Conservation (phyloP, 768 basidiomycete species). For the Trametes sanguinea region DNA sequence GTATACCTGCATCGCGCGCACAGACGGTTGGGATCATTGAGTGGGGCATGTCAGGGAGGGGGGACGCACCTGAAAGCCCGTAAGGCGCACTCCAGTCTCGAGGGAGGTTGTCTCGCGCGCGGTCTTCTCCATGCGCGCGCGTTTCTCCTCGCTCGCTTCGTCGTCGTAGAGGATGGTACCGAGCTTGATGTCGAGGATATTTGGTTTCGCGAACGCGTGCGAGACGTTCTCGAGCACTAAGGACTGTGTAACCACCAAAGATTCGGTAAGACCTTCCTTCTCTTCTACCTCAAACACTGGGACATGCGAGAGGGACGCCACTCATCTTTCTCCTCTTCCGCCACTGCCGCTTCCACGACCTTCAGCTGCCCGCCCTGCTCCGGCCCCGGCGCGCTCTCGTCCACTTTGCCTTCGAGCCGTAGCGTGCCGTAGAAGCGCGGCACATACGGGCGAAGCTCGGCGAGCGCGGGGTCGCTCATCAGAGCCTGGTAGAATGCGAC, state of each 20-base stretch:
- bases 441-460: conserved; percentile 56
- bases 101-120: conserved; percentile 72
- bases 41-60: too few species aligned
- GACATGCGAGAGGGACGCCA: conserved; percentile 9
- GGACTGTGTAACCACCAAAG: conserved; percentile 45
- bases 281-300: not conserved
- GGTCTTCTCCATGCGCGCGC: conserved; percentile 69
- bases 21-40: too few species aligned
- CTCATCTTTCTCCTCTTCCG: conserved; percentile 49
- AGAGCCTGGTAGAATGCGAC: conserved; percentile 69
- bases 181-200: conserved; percentile 90
- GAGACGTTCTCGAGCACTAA: conserved; percentile 87
- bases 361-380: conserved; percentile 15
- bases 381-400: conserved; percentile 32
- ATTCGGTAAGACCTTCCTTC: not conserved
- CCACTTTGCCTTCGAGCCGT: conserved; percentile 64
- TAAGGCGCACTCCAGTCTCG: conserved; percentile 78
- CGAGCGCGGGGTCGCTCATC: conserved; percentile 42
- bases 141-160: conserved; percentile 67
- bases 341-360: conserved; percentile 17
- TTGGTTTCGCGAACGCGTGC: conserved; percentile 73
- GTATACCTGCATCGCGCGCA: conserved; percentile 57
- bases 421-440: conserved; percentile 83
- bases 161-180: conserved; percentile 88
- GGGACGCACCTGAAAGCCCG: conserved; percentile 79